Evolutionary conservation across 2,329 filamentous ascomycete genomes (phyloP).

Genomic region (Fusarium papillatum): DNA sequence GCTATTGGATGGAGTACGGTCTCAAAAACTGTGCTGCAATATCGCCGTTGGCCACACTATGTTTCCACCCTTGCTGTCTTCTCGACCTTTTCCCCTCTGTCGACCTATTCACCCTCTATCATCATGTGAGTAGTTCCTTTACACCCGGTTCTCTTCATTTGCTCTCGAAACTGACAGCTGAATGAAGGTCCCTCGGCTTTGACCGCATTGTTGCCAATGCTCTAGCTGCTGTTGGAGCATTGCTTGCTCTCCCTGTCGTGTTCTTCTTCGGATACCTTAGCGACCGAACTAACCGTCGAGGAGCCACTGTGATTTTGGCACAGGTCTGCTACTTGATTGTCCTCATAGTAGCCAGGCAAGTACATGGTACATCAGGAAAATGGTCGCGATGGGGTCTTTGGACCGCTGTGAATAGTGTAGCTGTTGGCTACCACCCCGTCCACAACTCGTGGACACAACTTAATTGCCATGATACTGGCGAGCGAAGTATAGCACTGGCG

Average conservation of each 20-base stretch:
- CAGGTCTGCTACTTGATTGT: conserved; percentile 10
- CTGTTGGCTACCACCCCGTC: conserved; percentile 66
- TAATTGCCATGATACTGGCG: conserved; percentile 57
- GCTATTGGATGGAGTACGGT: conserved; percentile 15
- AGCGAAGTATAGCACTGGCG: conserved; percentile 58
- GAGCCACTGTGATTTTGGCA: conserved; percentile 13
- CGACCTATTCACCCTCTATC: conserved; percentile 27
- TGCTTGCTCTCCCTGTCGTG: conserved; percentile 59
- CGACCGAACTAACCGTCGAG: conserved; percentile 54
- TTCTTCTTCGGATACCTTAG: conserved; percentile 62
- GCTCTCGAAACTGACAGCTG: background rate
- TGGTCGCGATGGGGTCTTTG: conserved; percentile 65
- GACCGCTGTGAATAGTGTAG: conserved; percentile 64
- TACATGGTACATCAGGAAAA: conserved; percentile 54
- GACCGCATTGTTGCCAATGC: conserved; percentile 60
- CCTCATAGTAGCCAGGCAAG: conserved; percentile 10
- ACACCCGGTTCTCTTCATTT: background rate
- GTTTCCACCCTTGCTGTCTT: conserved; percentile 25
- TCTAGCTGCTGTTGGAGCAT: conserved; percentile 56
- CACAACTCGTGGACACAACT: conserved; percentile 67
- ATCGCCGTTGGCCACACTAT: conserved; percentile 30
- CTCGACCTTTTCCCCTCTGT: conserved; percentile 27
- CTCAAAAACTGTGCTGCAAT: conserved; percentile 13
- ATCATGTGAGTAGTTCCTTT: conserved; percentile 14
- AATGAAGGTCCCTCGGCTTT: conserved; percentile 57